Base-by-base conservation (phyloP, 208 protist species). In the Trypanosoma avium region DNA sequence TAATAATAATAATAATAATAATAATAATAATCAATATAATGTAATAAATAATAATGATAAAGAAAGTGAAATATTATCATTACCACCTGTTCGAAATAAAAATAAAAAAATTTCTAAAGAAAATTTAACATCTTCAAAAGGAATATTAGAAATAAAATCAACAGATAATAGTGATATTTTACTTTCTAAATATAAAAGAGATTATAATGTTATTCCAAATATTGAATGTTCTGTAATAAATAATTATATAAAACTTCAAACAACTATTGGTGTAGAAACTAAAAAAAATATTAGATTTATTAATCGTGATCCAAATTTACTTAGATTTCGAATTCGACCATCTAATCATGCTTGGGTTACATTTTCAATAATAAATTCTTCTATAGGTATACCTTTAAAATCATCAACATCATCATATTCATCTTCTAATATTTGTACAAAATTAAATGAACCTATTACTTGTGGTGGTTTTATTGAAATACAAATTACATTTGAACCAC, bases 391-490 rank as follows among this genome's bases (percentile, higher is more conserved):
- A n/a, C 74, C 76, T 0, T 68, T 71, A 12, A 10, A 36, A 22
- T 4, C 52, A 15, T 30, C 54, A 36, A 45, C 61, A 19, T 70
- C 73, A 58, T 26, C 29, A 15, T 26, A 2, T 26, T 42, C 27
- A 24, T 21, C 27, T 24, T 27, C 35, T 22, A 15, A 13, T 56
- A 2, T 45, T 13, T 42, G 48, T 33, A 62, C 36, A 26, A 43
- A 58, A 17, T 4, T 61, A 33, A 55, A 32, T 24, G 35, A 57
- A 32, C 70, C 67, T 35, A 69, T 93, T 62, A 83, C 65, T 56
- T 91, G 72, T 53, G 86, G 86, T 32, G 90, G 87, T n/a, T 96
- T 82, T 67, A 70, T 96, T 13, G 86, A 93, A 61, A 83, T 96
- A 22, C 70, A 67, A 40, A 78, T 96, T 3, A 40, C 63, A 47